Evolutionary conservation across 1,284 basidiomycete species (phyloP).

Genomic region (Pholiota adiposa): DNA sequence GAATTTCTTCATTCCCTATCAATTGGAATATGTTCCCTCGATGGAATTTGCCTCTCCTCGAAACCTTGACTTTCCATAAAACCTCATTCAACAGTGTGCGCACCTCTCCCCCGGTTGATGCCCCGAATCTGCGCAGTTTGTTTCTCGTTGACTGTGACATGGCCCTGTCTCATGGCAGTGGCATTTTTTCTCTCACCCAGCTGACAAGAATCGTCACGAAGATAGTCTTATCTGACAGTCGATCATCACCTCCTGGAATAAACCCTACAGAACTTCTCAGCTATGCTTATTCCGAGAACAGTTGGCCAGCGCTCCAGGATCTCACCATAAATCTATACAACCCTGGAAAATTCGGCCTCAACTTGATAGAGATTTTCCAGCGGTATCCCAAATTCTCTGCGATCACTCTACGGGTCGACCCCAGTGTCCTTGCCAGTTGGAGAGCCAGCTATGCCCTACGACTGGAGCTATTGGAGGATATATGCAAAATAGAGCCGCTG

Average conservation of each 20-base stretch:
- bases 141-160: not conserved
- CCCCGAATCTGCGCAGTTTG: conserved; percentile 1
- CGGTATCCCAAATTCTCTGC: not conserved
- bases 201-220: not conserved
- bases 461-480: not conserved
- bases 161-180: no score
- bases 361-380: not conserved
- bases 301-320: conserved; percentile 1
- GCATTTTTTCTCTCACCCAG: not conserved
- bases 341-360: not conserved
- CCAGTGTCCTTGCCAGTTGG: not conserved
- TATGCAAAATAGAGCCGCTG: not conserved
- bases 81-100: not conserved
- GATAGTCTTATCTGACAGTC: conserved; percentile 1
- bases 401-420: not conserved
- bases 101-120: not conserved
- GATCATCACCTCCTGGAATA: not conserved
- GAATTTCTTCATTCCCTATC: not conserved
- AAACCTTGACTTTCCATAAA: not conserved
- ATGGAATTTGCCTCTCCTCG: not conserved
- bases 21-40: not conserved
- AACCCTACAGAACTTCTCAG: not conserved
- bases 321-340: conserved; percentile 4
- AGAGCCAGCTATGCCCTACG: not conserved
- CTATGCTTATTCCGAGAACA: not conserved